Conservation (phyloP, 176 grass and related monocot species). For the Rhynchospora breviuscula region DNA sequence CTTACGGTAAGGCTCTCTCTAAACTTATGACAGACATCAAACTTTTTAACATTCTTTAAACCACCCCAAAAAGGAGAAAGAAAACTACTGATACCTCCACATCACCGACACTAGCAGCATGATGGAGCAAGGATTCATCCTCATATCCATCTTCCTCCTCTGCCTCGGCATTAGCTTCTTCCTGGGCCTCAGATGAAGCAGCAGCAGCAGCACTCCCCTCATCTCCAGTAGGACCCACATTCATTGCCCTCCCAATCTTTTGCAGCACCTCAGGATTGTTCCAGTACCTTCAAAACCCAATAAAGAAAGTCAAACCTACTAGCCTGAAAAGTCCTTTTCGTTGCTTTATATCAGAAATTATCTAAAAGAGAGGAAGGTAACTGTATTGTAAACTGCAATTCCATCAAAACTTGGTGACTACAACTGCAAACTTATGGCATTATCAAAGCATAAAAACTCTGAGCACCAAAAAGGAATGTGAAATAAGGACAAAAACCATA, state of each 20-base stretch:
- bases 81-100: slow-evolving; percentile 44
- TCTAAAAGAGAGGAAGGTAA: neutral
- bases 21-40: neutral
- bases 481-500: too few relatives aligned
- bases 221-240: slow-evolving; percentile 29
- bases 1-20: too few relatives aligned
- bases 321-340: neutral
- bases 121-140: slow-evolving; percentile 78
- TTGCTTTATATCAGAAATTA: neutral
- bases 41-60: neutral
- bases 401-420: neutral
- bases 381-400: neutral
- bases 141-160: slow-evolving; percentile 67
- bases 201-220: slow-evolving; percentile 21
- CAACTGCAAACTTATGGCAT: neutral
- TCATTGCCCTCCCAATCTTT: slow-evolving; percentile 86
- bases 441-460: neutral
- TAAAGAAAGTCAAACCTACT: neutral
- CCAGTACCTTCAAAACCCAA: slow-evolving; percentile 56
- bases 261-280: slow-evolving; percentile 90
- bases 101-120: slow-evolving; percentile 76
- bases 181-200: neutral
- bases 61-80: neutral
- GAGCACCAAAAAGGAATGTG: neutral
- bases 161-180: slow-evolving; percentile 36